phyloP scores from a whole-genome alignment of 2,329 filamentous ascomycete species.

The Trichoderma guizhouense region DNA sequence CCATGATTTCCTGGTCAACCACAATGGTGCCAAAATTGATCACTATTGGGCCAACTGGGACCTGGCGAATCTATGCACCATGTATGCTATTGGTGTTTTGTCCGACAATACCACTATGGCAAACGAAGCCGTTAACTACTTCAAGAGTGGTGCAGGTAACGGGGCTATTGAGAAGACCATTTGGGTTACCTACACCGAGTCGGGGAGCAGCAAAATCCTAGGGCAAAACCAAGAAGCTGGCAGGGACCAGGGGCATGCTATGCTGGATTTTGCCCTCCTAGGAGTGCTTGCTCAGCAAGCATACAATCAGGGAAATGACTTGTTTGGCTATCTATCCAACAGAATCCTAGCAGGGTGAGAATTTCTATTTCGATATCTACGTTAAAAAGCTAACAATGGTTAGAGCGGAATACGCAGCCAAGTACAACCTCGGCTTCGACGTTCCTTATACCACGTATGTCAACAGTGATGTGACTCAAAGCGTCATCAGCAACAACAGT shows the following conservation, averaged over 20 bases:
- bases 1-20: neutral
- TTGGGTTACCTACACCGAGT: neutral
- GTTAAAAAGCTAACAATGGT: neutral
- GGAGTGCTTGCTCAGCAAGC: neutral
- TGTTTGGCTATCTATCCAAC: neutral
- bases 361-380: neutral
- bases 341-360: neutral
- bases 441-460: neutral
- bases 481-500: neutral
- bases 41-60: slow-evolving; percentile 2
- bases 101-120: neutral
- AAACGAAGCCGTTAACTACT: neutral
- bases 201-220: neutral
- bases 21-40: neutral
- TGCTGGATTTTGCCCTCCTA: neutral
- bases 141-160: neutral
- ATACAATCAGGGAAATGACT: neutral
- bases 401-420: neutral
- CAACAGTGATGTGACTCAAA: neutral
- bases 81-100: neutral
- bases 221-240: neutral
- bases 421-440: neutral
- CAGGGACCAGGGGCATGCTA: neutral
- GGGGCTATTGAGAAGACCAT: neutral
- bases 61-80: neutral